These are phyloP conservation scores for Gyrodon lividus DNA, from an alignment of 768 basidiomycete species.

Conservation along the genomic window DNA sequence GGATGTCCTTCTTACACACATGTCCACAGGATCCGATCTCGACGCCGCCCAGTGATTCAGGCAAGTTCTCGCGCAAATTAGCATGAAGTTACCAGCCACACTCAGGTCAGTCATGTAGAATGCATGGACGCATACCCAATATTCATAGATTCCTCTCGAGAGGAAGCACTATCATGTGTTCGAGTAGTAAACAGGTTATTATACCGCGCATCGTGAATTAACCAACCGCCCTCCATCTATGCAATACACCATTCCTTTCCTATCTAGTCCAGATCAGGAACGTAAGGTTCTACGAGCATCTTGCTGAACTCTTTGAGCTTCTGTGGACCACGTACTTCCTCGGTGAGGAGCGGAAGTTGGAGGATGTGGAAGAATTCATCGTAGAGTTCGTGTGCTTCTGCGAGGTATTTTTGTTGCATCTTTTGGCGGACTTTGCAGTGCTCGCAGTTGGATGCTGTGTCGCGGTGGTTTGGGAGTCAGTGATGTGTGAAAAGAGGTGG, in stretches of 20 bases:
- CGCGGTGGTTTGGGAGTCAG: neutral
- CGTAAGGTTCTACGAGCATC: constrained; percentile 85
- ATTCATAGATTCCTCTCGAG: neutral
- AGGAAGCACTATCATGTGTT: neutral
- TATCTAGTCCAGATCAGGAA: constrained; percentile 38
- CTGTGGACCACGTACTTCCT: constrained; percentile 94
- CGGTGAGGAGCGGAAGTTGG: constrained; percentile 88
- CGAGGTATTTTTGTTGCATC: constrained; percentile 99
- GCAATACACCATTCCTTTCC: neutral
- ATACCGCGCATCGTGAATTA: neutral
- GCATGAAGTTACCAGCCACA: neutral
- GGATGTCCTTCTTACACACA: no score
- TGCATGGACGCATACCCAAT: neutral
- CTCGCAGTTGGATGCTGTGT: constrained; percentile 84
- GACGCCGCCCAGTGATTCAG: no score
- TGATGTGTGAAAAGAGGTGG: neutral
- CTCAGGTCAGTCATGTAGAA: neutral
- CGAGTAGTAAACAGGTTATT: neutral
- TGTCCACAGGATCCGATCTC: no score
- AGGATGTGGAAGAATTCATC: constrained; percentile 99
- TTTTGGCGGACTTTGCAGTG: constrained; percentile 92
- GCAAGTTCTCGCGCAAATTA: neutral
- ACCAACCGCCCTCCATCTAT: neutral
- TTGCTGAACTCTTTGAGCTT: constrained; percentile 91
- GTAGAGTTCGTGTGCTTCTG: constrained; percentile 95